Evolutionary conservation across 2,329 filamentous ascomycete species (phyloP).

Genomic region (Diaporthe velutina): DNA sequence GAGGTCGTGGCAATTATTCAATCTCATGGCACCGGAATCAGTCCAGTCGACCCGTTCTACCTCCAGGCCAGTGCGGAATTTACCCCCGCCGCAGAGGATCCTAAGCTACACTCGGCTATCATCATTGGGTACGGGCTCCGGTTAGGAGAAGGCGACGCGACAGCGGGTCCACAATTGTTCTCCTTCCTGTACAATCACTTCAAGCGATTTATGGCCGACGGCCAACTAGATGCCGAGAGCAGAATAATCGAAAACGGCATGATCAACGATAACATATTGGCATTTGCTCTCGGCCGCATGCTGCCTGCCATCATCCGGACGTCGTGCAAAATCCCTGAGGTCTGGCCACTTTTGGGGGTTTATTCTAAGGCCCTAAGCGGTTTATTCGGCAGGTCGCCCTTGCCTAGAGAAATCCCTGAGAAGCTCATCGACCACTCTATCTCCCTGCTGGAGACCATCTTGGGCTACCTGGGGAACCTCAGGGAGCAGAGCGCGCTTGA

Average conservation of each 20-base stretch:
- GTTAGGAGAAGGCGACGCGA: slow-evolving; percentile 64
- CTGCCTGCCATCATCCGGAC: slow-evolving; percentile 65
- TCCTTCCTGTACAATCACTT: slow-evolving; percentile 70
- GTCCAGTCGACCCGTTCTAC: slow-evolving; percentile 67
- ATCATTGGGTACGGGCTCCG: slow-evolving; percentile 69
- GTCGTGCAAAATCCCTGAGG: slow-evolving; percentile 49
- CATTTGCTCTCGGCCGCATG: slow-evolving; percentile 66
- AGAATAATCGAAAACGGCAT: slow-evolving; percentile 62
- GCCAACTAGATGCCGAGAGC: slow-evolving; percentile 61
- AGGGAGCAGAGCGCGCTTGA: slow-evolving; percentile 26
- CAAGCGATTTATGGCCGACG: slow-evolving; percentile 65
- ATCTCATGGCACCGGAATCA: slow-evolving; percentile 66
- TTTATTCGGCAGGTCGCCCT: slow-evolving; percentile 50
- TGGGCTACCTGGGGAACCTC: slow-evolving; percentile 42
- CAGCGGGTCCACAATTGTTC: slow-evolving; percentile 64
- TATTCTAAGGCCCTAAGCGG: slow-evolving; percentile 59
- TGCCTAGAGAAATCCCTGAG: slow-evolving; percentile 54
- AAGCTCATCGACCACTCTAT: slow-evolving; percentile 50
- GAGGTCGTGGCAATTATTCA: slow-evolving; percentile 66
- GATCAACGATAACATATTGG: slow-evolving; percentile 57
- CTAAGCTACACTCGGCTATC: slow-evolving; percentile 67
- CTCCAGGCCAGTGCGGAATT: slow-evolving; percentile 69
- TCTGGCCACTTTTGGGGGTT: slow-evolving; percentile 64
- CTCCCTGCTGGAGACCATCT: slow-evolving; percentile 48
- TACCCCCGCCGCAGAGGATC: slow-evolving; percentile 67